phyloP scores from a whole-genome alignment of 495 filamentous ascomycete genomes.

The Aspergillus taichungensis region DNA sequence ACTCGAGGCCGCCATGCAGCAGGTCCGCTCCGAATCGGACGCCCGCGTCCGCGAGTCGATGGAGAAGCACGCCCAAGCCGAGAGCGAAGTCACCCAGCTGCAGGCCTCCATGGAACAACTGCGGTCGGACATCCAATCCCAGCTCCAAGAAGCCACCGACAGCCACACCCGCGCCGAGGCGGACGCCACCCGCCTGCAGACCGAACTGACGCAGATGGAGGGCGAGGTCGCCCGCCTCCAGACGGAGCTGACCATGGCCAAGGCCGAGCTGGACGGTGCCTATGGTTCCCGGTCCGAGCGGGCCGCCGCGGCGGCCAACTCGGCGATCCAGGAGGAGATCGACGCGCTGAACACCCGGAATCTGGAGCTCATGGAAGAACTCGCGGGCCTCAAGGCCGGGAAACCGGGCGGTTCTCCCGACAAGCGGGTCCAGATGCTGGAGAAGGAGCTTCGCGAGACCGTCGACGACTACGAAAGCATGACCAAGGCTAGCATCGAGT shows the following conservation, averaged over 20 bases:
- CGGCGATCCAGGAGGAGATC: slow-evolving; percentile 58
- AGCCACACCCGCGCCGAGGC: slow-evolving; percentile 28
- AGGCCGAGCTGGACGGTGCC: slow-evolving; percentile 90
- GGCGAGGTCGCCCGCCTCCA: slow-evolving; percentile 76
- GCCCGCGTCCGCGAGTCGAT: slow-evolving; percentile 21
- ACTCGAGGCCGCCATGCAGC: slow-evolving; percentile 30
- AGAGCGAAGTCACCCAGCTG: slow-evolving; percentile 11
- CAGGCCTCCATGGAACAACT: slow-evolving; percentile 14
- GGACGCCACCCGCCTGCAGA: slow-evolving; percentile 44
- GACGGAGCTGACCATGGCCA: slow-evolving; percentile 84
- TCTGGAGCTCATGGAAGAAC: slow-evolving; percentile 48
- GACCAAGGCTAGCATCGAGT: slow-evolving; percentile 75
- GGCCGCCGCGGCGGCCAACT: slow-evolving; percentile 63
- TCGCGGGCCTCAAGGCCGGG: slow-evolving; percentile 43
- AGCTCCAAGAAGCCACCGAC: slow-evolving; percentile 19
- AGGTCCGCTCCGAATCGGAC: slow-evolving; percentile 28
- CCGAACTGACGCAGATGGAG: slow-evolving; percentile 67
- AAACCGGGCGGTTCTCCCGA: slow-evolving; percentile 40
- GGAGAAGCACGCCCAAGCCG: slow-evolving; percentile 7
- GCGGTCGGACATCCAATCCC: slow-evolving; percentile 16
- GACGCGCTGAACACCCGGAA: slow-evolving; percentile 54
- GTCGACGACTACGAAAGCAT: slow-evolving; percentile 80
- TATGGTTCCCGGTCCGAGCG: slow-evolving; percentile 73
- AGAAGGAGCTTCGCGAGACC: slow-evolving; percentile 73
- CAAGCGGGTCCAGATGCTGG: slow-evolving; percentile 51